Conservation (phyloP, 1,139 yeast species). For the Taphrina populina region DNA sequence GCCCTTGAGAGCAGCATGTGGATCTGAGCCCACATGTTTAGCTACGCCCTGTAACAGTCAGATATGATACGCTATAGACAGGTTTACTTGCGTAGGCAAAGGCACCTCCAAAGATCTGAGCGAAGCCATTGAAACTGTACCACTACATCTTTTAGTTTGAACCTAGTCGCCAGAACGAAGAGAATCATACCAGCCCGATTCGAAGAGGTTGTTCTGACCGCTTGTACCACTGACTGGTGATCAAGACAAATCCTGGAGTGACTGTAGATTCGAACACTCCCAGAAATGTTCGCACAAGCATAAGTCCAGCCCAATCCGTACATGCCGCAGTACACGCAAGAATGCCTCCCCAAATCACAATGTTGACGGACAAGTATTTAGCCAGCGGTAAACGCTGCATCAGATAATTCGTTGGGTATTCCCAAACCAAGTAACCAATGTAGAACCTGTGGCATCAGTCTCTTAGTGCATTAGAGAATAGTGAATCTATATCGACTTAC, state of each 20-base stretch:
- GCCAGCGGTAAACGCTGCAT: conserved; percentile 58
- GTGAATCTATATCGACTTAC: neutral
- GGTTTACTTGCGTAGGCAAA: conserved; percentile 48
- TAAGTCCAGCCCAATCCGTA: conserved; percentile 52
- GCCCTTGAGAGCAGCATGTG: conserved; percentile 35
- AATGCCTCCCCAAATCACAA: conserved; percentile 55
- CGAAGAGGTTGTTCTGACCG: conserved; percentile 54
- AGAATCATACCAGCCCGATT: conserved; percentile 45
- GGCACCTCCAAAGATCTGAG: conserved; percentile 48
- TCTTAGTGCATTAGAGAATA: neutral
- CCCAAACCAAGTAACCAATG: conserved; percentile 55
- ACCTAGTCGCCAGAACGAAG: no score
- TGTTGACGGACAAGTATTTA: conserved; percentile 51
- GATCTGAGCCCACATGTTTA: conserved; percentile 47
- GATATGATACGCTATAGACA: conserved; percentile 49
- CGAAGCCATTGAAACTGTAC: conserved; percentile 47
- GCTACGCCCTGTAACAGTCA: conserved; percentile 55
- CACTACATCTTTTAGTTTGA: conserved; percentile 42
- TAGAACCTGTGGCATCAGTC: conserved; percentile 46
- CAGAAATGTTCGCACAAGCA: conserved; percentile 53
- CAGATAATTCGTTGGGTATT: conserved; percentile 55
- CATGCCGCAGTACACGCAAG: conserved; percentile 54
- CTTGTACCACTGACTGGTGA: conserved; percentile 59
- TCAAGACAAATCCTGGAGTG: conserved; percentile 56
- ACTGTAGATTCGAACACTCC: conserved; percentile 60